Evolutionary conservation across 176 grass and related monocot species (phyloP), one percentile per base, ranked within the genome.

Genomic region (Oryza glaberrima): DNA sequence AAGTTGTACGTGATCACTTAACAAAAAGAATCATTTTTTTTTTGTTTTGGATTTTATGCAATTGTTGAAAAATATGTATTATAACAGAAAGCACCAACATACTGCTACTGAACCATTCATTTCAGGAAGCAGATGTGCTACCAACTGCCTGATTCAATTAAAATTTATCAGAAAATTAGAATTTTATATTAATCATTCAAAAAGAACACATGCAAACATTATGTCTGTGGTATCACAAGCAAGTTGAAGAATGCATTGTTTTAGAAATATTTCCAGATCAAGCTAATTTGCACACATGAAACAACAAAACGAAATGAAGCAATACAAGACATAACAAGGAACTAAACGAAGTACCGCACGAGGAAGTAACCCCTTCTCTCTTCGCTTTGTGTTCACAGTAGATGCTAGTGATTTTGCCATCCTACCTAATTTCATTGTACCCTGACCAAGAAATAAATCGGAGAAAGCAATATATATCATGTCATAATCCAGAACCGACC

Each of bases 311-410:
- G 11, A 66, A 44, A 51, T 28, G 23, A 73, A 49, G 2, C 71
- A 76, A 71, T 6, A 81, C 1, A 81, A 26, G 20, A 78, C 11
- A 87, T 22, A 86, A 75, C 65, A 83, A 85, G 78, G 70, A 65
- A 79, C 36, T 19, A 79, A 87, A 52, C 67, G 11, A 5, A 85
- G 75, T 94, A 96, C 96, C 71, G 96, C 89, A 80, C 90, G 93
- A 83, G 96, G 96, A 76, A 99, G 96, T 65, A 96, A 79, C 77
- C 96, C 96, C 81, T 99, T 99, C 41, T 88, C 91, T 94, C 84
- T 95, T 71, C 96, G 86, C 81, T 82, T 98, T 61, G 88, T 88
- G 85, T 98, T 98, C 83, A 92, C 91, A 73, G 72, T 84, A 47
- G 83, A 86, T 84, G 91, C 93, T 85, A 95, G 82, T 81, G 93